Conservation (phyloP, 139 green algal species). For the Chlamydomonas sp. region DNA sequence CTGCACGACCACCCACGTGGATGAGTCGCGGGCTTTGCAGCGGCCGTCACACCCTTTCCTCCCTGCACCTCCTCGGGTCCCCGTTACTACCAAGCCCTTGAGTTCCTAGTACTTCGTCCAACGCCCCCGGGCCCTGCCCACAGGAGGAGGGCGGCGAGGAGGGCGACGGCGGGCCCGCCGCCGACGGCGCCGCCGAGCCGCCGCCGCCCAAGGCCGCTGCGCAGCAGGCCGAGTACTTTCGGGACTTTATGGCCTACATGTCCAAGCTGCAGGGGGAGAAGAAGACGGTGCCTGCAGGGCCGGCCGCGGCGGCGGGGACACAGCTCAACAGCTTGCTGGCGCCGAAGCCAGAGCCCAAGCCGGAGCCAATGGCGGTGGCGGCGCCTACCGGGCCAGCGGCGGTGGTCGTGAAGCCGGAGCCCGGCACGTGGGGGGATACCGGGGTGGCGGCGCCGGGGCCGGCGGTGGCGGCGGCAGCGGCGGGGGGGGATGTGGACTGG, state of each 20-base stretch:
- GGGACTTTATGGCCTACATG: slow-evolving; percentile 29
- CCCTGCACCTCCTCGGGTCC: too few species aligned
- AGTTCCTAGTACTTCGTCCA: too few species aligned
- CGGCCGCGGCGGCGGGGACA: not conserved
- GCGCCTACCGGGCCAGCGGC: not conserved
- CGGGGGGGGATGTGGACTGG: not conserved
- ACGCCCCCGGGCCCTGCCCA: too few species aligned
- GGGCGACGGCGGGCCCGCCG: not conserved
- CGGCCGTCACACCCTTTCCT: too few species aligned
- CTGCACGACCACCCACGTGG: too few species aligned
- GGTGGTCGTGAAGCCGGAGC: not conserved
- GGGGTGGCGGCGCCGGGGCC: not conserved
- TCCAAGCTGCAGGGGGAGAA: slow-evolving; percentile 22
- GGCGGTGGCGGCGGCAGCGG: not conserved
- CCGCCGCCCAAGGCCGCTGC: not conserved
- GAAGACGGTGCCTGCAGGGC: not conserved
- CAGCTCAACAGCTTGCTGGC: not conserved
- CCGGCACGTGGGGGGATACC: not conserved
- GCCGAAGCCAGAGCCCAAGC: not conserved
- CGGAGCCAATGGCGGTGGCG: not conserved
- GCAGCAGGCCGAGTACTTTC: slow-evolving; percentile 24
- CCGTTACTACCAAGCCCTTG: too few species aligned
- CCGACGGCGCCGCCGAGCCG: not conserved
- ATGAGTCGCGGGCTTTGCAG: too few species aligned
- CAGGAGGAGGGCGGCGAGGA: not conserved